Percentiles rank a stretch among this genome's conserved stretches.
Conservation (phyloP, 352 stramenopile genomes). For the Achlya hypogyna region DNA sequence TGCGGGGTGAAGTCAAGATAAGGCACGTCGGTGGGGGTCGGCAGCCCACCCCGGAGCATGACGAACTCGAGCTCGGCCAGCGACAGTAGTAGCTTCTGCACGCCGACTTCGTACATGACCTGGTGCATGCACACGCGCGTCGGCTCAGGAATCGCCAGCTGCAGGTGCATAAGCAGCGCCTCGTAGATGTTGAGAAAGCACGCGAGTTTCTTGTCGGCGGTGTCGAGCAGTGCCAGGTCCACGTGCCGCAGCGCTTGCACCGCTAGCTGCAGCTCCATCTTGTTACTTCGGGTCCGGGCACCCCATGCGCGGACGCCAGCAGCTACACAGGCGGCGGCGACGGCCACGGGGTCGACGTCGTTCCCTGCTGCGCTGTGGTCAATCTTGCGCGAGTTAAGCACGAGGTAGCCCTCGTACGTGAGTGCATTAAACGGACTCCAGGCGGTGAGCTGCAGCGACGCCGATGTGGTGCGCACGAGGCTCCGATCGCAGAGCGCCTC, state of each 20-base stretch:
- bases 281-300: slow-evolving; percentile 12
- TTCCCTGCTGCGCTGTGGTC: slow-evolving; percentile 21
- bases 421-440: slow-evolving; percentile 19
- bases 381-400: slow-evolving; percentile 5
- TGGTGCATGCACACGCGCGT: slow-evolving; percentile 36
- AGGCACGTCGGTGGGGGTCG: slow-evolving; percentile 23
- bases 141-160: slow-evolving; percentile 43
- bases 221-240: slow-evolving; percentile 27
- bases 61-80: slow-evolving; percentile 80
- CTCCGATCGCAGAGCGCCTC: neutral
- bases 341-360: slow-evolving; percentile 21
- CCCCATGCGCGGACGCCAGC: neutral
- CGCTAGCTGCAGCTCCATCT: slow-evolving; percentile 39
- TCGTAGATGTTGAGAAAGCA: slow-evolving; percentile 90
- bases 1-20: slow-evolving; percentile 32
- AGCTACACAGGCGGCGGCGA: neutral
- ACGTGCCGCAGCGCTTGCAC: slow-evolving; percentile 37
- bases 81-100: slow-evolving; percentile 49
- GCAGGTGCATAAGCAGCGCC: slow-evolving; percentile 77
- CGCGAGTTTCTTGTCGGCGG: slow-evolving; percentile 37
- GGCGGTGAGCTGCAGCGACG: neutral
- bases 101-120: slow-evolving; percentile 66
- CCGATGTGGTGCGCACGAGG: neutral
- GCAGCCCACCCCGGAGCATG: slow-evolving; percentile 55
- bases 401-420: slow-evolving; percentile 17